Evolutionary conservation across 257 asterid genomes (phyloP), one percentile per base, ranked within the genome.

Genomic region (Solanum lycopersicoides): DNA sequence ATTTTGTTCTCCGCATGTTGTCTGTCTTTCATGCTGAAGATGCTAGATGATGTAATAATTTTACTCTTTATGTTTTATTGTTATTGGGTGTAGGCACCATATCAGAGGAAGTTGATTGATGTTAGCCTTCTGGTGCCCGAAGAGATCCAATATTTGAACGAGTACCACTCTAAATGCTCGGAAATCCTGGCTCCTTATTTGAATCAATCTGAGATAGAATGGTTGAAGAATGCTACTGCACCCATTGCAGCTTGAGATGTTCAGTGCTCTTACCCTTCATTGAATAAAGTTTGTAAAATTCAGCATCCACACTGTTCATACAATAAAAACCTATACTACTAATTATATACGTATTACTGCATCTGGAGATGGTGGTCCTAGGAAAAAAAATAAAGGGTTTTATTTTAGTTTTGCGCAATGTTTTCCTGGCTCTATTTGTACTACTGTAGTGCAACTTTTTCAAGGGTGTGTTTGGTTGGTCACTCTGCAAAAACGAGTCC

Each of bases 211-310:
- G 99, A 97, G 91, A 86, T 89, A 93, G 98, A 92, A 73, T 97
- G 99, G 99, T 92, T 97, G 88, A 92, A 91, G 90, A 90, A 93
- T 88, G 97, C 99, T 83, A 94, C 98, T 9, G 95, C 92, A 79
- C 98, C 98, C 18, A 83, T 94, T 86, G 82, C 16, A 87, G 92
- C 90, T 83, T 95, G 93, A 96, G 88, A 90, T 95, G 21, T 28
- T 18, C 10, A 45, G 85, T 47, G 68, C 41, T 47, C 18, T 30
- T 86, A 44, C 66, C 11, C 41, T 28, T 3, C 9, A 80, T 41
- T 80, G 30, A 80, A 80, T 80, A 80, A 47, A 32, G 30, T 80
- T 45, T 1, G 37, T 80, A 16, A 80, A 80, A 2, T 80, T 80
- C 42, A 77, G 44, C 21, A 75, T 30, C 68, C 18, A 16, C 42